phyloP scores from a whole-genome alignment of 2,329 filamentous ascomycete species.

The Chaetothyriales sp. region DNA sequence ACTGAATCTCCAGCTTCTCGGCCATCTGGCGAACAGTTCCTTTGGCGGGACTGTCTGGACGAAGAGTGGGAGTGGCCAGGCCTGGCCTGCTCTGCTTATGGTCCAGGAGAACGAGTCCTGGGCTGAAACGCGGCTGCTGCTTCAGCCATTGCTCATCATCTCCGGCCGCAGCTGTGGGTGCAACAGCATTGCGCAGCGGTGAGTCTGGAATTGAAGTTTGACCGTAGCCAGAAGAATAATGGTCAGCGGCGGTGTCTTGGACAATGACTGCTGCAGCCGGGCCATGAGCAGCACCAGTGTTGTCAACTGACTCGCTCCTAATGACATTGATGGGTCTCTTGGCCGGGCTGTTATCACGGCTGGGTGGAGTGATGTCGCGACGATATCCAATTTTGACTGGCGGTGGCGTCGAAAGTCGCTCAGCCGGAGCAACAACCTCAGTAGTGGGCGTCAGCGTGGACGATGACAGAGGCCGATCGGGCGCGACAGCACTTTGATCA shows the following conservation, averaged over 20 bases:
- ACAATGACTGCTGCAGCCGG: conserved; percentile 10
- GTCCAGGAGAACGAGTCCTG: conserved; percentile 1
- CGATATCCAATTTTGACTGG: conserved; percentile 39
- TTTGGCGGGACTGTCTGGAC: conserved; percentile 33
- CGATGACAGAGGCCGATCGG: background rate
- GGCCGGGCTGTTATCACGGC: conserved; percentile 45
- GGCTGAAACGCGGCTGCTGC: conserved; percentile 6
- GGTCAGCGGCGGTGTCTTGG: too few species aligned
- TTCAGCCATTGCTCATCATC: conserved; percentile 9
- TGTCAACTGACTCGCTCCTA: conserved; percentile 21
- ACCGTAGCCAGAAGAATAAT: too few species aligned
- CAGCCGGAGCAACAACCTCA: conserved; percentile 9
- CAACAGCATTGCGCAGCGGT: background rate
- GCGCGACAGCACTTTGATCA: conserved; percentile 3
- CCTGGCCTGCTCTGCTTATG: background rate
- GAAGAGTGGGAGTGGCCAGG: conserved; percentile 13
- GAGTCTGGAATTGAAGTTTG: too few species aligned
- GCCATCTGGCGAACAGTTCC: conserved; percentile 37
- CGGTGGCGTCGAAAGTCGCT: conserved; percentile 21
- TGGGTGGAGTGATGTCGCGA: conserved; percentile 44
- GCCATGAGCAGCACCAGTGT: background rate
- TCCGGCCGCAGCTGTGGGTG: conserved; percentile 2
- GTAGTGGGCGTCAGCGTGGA: background rate
- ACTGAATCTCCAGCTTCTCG: conserved; percentile 31
- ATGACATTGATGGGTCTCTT: conserved; percentile 38